These are phyloP conservation scores for Neurospora tetraspora DNA, from an alignment of 495 filamentous ascomycete species.

Conservation along the genomic window DNA sequence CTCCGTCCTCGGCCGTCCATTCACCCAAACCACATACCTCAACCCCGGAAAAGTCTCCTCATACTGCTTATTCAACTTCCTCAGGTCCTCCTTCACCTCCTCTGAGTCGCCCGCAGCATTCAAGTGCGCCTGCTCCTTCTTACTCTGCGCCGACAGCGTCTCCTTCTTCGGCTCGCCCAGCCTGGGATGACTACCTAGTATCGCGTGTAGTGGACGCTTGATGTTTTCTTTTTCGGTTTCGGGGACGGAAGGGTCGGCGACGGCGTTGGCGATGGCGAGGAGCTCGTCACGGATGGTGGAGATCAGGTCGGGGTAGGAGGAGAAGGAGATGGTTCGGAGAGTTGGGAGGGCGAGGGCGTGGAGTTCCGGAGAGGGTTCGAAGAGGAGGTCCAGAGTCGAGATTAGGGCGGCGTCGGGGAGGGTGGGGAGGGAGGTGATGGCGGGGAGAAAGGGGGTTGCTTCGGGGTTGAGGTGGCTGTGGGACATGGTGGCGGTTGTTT, in stretches of 20 bases:
- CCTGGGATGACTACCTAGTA: slow-evolving; percentile 80
- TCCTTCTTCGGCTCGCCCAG: slow-evolving; percentile 64
- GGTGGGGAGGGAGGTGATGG: slow-evolving; percentile 24
- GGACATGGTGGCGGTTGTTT: neutral
- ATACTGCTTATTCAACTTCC: slow-evolving; percentile 66
- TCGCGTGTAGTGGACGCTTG: slow-evolving; percentile 36
- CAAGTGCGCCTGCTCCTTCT: slow-evolving; percentile 70
- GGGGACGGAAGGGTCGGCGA: slow-evolving; percentile 2
- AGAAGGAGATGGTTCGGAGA: slow-evolving; percentile 53
- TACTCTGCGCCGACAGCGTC: slow-evolving; percentile 54
- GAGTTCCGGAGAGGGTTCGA: slow-evolving; percentile 72
- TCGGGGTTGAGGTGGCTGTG: slow-evolving; percentile 9
- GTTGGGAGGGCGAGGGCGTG: slow-evolving; percentile 60
- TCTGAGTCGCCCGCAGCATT: slow-evolving; percentile 17
- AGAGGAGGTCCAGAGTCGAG: slow-evolving; percentile 68
- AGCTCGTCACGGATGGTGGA: slow-evolving; percentile 39
- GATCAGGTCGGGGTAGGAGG: slow-evolving; percentile 23
- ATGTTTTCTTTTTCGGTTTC: neutral
- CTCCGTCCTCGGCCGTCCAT: slow-evolving; percentile 59
- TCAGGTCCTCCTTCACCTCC: slow-evolving; percentile 49
- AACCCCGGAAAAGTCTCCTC: slow-evolving; percentile 75
- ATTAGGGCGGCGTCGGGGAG: slow-evolving; percentile 44
- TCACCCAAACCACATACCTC: slow-evolving; percentile 88
- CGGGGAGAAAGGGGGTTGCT: slow-evolving; percentile 22
- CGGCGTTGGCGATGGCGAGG: slow-evolving; percentile 33